Evolutionary conservation across 257 asterid genomes (phyloP).

Genomic region (Plectranthus barbatus): DNA sequence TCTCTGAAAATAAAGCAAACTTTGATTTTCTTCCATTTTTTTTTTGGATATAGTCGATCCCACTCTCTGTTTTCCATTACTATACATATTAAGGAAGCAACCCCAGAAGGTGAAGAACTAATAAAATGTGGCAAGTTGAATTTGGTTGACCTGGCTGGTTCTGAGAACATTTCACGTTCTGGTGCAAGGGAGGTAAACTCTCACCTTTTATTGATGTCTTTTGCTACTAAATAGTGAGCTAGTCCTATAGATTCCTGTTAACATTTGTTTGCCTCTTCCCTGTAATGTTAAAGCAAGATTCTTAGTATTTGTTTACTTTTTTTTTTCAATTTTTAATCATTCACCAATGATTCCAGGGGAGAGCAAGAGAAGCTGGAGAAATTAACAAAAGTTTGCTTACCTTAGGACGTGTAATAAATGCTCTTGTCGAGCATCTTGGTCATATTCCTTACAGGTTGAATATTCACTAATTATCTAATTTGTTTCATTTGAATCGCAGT

Average conservation of each 20-base stretch:
- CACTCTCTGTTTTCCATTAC: slow-evolving; percentile 89
- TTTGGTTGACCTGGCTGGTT: slow-evolving; percentile 89
- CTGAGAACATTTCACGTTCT: slow-evolving; percentile 85
- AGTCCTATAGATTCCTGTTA: background rate
- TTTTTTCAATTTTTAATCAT: background rate
- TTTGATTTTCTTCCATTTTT: background rate
- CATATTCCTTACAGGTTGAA: slow-evolving; percentile 77
- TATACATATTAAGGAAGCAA: slow-evolving; percentile 84
- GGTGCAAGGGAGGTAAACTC: slow-evolving; percentile 82
- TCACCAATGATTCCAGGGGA: slow-evolving; percentile 36
- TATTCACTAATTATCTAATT: background rate
- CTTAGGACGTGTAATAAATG: slow-evolving; percentile 78
- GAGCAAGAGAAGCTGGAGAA: slow-evolving; percentile 95
- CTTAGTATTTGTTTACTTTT: background rate
- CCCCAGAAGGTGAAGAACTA: slow-evolving; percentile 90
- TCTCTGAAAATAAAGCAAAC: background rate
- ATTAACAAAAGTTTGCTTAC: slow-evolving; percentile 89
- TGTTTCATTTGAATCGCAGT: background rate
- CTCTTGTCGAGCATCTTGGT: slow-evolving; percentile 88
- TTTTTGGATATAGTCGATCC: slow-evolving; percentile 57
- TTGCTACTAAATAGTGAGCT: background rate
- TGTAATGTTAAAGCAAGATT: background rate
- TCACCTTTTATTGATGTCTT: background rate
- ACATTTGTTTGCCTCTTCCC: background rate
- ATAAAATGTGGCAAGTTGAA: slow-evolving; percentile 87